Conservation (phyloP, 192 early-diverging fungal genomes). For the Chytriomyces confervae region DNA sequence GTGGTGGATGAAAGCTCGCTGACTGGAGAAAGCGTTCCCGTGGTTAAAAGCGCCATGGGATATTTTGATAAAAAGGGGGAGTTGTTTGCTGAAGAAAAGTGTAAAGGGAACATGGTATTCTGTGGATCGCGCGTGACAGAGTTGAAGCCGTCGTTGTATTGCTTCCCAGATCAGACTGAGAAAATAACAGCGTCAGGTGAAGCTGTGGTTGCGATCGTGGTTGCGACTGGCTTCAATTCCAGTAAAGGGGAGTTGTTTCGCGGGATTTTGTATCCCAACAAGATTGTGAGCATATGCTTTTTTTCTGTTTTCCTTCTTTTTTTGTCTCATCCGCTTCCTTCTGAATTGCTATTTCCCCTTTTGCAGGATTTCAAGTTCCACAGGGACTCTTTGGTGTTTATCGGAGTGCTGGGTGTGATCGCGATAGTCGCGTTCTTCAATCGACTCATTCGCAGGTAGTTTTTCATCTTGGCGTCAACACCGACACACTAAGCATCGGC, state of each 20-base stretch:
- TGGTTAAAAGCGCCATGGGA: conserved; percentile 36
- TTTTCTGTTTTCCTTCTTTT: conserved; percentile 4
- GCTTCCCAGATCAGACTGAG: neutral
- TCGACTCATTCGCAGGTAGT: conserved; percentile 40
- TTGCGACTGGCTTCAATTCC: conserved; percentile 51
- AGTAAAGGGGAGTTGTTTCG: conserved; percentile 56
- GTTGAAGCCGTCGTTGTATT: conserved; percentile 36
- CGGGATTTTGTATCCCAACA: conserved; percentile 49
- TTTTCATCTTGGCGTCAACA: neutral
- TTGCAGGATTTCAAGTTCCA: conserved; percentile 57
- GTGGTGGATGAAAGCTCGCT: conserved; percentile 47
- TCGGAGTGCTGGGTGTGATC: conserved; percentile 42
- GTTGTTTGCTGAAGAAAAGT: conserved; percentile 15
- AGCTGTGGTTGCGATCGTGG: conserved; percentile 45
- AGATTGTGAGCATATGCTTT: conserved; percentile 30
- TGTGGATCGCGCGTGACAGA: conserved; percentile 43
- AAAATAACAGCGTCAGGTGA: conserved; percentile 1
- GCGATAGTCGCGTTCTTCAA: conserved; percentile 50
- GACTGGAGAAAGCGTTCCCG: conserved; percentile 52
- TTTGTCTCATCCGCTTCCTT: too few species aligned
- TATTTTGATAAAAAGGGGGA: conserved; percentile 17
- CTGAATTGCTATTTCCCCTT: neutral
- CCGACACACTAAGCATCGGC: neutral
- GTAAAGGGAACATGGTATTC: conserved; percentile 44
- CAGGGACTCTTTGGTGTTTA: conserved; percentile 49